phyloP scores from a whole-genome alignment of 1,284 basidiomycete species.

The Cryptococcus sp. region DNA sequence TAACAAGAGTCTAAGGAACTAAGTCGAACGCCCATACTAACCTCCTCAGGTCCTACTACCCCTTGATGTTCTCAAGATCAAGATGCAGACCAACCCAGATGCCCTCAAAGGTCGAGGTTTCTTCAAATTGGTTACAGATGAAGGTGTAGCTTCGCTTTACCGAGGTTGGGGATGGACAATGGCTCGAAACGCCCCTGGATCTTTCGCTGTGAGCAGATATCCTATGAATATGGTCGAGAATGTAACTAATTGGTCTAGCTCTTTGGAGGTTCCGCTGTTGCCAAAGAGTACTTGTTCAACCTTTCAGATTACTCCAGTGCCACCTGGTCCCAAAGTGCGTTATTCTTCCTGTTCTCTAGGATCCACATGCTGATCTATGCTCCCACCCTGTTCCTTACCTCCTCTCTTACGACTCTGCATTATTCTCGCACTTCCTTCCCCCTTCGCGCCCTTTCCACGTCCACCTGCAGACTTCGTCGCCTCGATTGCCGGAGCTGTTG shows the following conservation, averaged over 20 bases:
- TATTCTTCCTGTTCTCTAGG: slow-evolving; percentile 14
- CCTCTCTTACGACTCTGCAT: background rate
- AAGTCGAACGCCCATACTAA: background rate
- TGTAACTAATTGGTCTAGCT: slow-evolving; percentile 54
- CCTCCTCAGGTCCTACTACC: slow-evolving; percentile 66
- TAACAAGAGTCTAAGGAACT: slow-evolving; percentile 11
- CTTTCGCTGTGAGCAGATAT: slow-evolving; percentile 69
- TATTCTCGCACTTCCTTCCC: background rate
- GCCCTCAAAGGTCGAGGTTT: slow-evolving; percentile 90
- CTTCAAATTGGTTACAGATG: slow-evolving; percentile 83
- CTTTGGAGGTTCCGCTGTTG: slow-evolving; percentile 90
- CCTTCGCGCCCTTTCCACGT: background rate
- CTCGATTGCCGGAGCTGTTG: slow-evolving; percentile 87
- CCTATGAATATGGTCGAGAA: background rate
- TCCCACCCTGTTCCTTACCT: background rate
- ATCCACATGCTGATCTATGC: background rate
- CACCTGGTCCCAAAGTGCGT: slow-evolving; percentile 78
- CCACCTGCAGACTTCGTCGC: slow-evolving; percentile 68
- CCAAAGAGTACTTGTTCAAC: slow-evolving; percentile 89
- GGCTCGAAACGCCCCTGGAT: slow-evolving; percentile 93
- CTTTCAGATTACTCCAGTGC: slow-evolving; percentile 85
- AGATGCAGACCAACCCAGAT: slow-evolving; percentile 94
- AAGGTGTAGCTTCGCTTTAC: slow-evolving; percentile 80
- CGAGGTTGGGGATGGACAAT: slow-evolving; percentile 99
- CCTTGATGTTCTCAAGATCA: slow-evolving; percentile 95